Evolutionary conservation across 1,284 basidiomycete genomes (phyloP), one percentile per base, ranked within the genome.

Genomic region (Tremellales sp.): DNA sequence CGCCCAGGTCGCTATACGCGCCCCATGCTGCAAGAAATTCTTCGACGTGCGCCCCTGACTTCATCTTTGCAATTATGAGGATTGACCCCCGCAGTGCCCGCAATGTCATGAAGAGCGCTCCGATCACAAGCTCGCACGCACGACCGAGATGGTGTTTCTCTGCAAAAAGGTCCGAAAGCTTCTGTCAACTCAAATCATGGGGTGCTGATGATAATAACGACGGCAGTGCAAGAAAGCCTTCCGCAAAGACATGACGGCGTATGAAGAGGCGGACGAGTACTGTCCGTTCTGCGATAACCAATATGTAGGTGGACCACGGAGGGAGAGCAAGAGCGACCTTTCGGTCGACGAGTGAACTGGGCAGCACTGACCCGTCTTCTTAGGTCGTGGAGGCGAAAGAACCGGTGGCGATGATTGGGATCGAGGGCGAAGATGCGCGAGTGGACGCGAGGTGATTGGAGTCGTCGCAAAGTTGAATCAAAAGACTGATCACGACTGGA

Each of bases 281-380:
- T 98, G 95, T 68, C 94, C 95, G 0, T 86, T 97, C 73, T 97
- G 94, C 68, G 92, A 95, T 71, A 97, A 98, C 68, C 90, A 93
- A 68, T 97, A 92, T 71, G 93, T 94, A 70, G 62, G 86, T 77
- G 3, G 16, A 34, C 39, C 29, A 12, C 40, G 8, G 21, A 33
- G 2, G 26, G 26, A 32, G 13, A 10, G 34, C 43, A 19, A 12
- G 24, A 22, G 19, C 8, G 10, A 8, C 12, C 32, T 45, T 26
- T 5, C 22, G 12, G 29, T 32, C 25, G 24, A 19, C 19, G 22
- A 34, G 19, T 24, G 39, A 5, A 44, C 42, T 44, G 19, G 6
- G 16, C 13, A 27, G 14, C 39, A 9, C 22, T 28, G n/a, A 19
- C 19, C 38, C 22, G 29, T 27, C 22, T n/a, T 32, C 33, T 18